These are phyloP conservation scores for Xanthoconium purpureum DNA, from an alignment of 768 basidiomycete species.

Conservation along the genomic window DNA sequence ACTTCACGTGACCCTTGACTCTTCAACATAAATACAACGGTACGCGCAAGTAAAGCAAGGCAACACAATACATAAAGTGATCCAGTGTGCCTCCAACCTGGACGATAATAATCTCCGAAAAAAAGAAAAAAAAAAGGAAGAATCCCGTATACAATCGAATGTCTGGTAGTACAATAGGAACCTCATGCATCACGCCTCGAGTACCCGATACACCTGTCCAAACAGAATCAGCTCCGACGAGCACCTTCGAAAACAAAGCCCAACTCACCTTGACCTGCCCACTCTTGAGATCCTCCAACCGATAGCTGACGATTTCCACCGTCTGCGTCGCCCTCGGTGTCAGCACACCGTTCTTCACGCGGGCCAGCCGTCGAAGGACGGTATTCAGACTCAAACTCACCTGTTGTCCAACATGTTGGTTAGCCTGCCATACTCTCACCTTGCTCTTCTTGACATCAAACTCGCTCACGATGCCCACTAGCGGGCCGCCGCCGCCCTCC, in stretches of 20 bases:
- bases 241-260: neutral
- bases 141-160: neutral
- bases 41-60: neutral
- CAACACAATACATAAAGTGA: neutral
- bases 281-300: slow-evolving; percentile 85
- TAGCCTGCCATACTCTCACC: slow-evolving; percentile 81
- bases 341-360: slow-evolving; percentile 32
- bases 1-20: no score
- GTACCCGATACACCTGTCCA: slow-evolving; percentile 38
- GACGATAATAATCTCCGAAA: neutral
- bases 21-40: no score
- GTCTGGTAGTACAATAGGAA: neutral
- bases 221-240: slow-evolving; percentile 7
- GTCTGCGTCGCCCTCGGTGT: slow-evolving; percentile 41
- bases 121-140: neutral
- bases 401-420: slow-evolving; percentile 81
- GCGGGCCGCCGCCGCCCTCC: slow-evolving; percentile 33
- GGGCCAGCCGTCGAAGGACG: slow-evolving; percentile 18
- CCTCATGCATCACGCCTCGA: slow-evolving; percentile 40
- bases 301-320: slow-evolving; percentile 81
- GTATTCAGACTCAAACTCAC: slow-evolving; percentile 39
- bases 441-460: slow-evolving; percentile 88
- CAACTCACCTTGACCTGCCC: slow-evolving; percentile 67
- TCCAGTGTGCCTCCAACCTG: neutral
- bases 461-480: slow-evolving; percentile 76